Base-by-base conservation (phyloP, 2,329 filamentous ascomycete species). In the Samsoniella hepiali region DNA sequence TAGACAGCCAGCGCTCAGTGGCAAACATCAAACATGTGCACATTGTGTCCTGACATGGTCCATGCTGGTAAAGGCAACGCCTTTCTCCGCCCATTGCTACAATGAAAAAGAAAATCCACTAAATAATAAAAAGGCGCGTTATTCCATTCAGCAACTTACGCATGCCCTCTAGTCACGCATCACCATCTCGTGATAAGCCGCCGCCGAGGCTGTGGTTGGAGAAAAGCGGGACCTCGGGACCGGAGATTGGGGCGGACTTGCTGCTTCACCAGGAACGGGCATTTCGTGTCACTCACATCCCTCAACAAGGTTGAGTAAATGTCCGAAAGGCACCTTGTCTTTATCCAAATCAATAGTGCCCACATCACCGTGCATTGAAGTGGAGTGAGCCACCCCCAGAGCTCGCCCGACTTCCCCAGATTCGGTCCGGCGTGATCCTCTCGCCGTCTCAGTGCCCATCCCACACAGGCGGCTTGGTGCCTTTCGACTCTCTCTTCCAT, bases 211-310 rank as follows among this genome's bases (percentile, higher is more conserved):
- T 15, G 17, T 17, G 13, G 3, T 32, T 45, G 58, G 49, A 34
- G 38, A 61, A 61, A 45, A 61, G 58, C 50, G 49, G 58, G 22
- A 22, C 22, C 22, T 22, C 22, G 22, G 42, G 49, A 45, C 49
- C 38, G 36, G 58, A 29, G n/a, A 61, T 42, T 50, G 17, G 38
- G 36, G 58, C 58, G 58, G 58, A 61, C 31, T 61, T 61, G 36
- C 36, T 13, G 11, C 45, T 60, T 6, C 4, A 53, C 5, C 10
- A 9, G 38, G 10, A 45, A 32, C 44, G 8, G 45, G 40, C 40
- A 42, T 42, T 13, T 15, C 4, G 34, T 40, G 8, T 3, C 11
- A 27, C 17, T 38, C 22, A 29, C 4, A 50, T 27, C 1, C 45
- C 38, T 15, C 13, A 59, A 15, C 1, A 3, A 15, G 15, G 34